Percentiles rank a stretch among this genome's conserved stretches.
Conservation (phyloP, 2,329 filamentous ascomycete genomes). For the Diaporthe eres region DNA sequence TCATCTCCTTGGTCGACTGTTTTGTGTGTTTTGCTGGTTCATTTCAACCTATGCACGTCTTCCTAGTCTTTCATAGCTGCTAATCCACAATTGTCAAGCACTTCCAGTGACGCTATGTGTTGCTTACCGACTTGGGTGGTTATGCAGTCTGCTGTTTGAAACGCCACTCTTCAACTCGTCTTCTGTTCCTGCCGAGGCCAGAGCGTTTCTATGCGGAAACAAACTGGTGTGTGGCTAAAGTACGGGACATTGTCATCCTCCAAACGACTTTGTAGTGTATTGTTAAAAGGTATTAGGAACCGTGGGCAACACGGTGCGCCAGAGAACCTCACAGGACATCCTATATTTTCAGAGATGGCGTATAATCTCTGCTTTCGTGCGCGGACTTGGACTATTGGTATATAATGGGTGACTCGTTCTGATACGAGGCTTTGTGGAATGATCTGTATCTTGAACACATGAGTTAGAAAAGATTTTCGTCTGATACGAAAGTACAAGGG, state of each 20-base stretch:
- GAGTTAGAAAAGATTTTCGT: not conserved
- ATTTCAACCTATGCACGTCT: slow-evolving; percentile 23
- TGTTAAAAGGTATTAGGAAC: not conserved
- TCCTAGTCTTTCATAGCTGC: slow-evolving; percentile 24
- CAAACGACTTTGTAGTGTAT: too few relatives aligned
- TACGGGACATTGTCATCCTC: too few relatives aligned
- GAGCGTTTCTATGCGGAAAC: too few relatives aligned
- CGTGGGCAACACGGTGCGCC: not conserved
- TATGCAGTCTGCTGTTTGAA: not conserved
- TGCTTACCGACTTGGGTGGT: not conserved
- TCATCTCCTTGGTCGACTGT: slow-evolving; percentile 17
- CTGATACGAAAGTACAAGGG: not conserved
- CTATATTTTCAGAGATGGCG: not conserved
- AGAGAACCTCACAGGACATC: too few relatives aligned
- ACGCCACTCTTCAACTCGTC: not conserved
- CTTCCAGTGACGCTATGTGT: not conserved
- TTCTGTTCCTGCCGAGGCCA: too few relatives aligned
- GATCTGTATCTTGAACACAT: not conserved
- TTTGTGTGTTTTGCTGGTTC: not conserved
- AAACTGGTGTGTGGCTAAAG: too few relatives aligned
- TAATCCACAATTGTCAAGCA: slow-evolving; percentile 15
- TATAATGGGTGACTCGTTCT: too few relatives aligned
- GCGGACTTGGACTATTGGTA: too few relatives aligned
- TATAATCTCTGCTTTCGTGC: not conserved
- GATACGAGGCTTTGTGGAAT: not conserved